phyloP scores from a whole-genome alignment of 169 alveolate species.

The Eimeria maxima region DNA sequence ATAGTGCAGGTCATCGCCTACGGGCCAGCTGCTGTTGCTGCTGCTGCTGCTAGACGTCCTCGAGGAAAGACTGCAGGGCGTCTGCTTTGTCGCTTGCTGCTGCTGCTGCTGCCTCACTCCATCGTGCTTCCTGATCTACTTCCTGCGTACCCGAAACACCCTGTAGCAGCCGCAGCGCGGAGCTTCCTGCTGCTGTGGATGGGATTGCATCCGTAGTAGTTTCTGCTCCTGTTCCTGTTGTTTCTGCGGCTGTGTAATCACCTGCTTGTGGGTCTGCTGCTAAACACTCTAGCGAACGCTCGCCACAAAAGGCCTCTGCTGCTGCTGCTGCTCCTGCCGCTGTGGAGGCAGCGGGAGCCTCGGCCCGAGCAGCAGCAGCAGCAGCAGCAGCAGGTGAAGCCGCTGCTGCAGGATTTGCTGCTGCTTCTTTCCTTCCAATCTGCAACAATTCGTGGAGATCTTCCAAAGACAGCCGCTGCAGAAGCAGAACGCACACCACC shows the following conservation, averaged over 20 bases:
- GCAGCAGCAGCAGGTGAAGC: neutral
- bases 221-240: neutral
- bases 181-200: neutral
- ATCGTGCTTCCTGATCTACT: neutral
- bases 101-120: conserved; percentile 21
- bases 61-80: neutral
- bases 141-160: neutral
- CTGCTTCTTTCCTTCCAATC: conserved; percentile 18
- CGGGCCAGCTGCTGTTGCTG: neutral
- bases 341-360: neutral
- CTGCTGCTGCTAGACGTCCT: neutral
- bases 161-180: neutral
- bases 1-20: neutral
- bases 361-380: conserved; percentile 10
- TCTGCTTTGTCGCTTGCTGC: conserved; percentile 6
- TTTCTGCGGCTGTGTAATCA: neutral
- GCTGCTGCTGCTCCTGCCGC: conserved; percentile 9
- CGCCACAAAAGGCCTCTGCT: conserved; percentile 2
- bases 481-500: neutral
- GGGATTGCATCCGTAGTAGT: neutral
- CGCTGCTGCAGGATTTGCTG: conserved; percentile 9
- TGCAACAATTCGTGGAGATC: conserved; percentile 43
- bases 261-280: neutral
- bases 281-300: neutral
- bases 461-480: conserved; percentile 29